Base-by-base conservation (phyloP, 495 filamentous ascomycete species). In the Xylaria nigripes region DNA sequence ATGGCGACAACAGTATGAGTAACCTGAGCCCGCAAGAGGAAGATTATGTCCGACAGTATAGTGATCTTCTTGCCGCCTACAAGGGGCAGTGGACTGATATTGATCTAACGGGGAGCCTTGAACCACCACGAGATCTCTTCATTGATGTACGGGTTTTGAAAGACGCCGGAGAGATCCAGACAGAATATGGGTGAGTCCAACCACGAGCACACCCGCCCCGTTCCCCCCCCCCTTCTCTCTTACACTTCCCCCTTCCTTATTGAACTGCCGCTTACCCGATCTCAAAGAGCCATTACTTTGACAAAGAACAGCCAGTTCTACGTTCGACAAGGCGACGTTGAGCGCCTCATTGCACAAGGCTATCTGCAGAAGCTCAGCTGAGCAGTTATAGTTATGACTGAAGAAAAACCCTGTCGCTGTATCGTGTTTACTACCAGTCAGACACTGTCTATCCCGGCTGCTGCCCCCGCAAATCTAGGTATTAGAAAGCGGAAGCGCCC, bases 11-110 rank as follows among this genome's bases (percentile, higher is more conserved):
- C 30, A 66, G 68, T 12, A 74, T 80, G 51, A 95, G 85, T 70
- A 95, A 86, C 58, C 72, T 99, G 48, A 95, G 91, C 67, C 92
- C 94, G 2, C 93, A 99, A 67, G 94, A 99, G 68, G 93, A 96
- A 68, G 94, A 97, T 65, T 97, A 96, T 68, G 85, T 95, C 36
- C 77, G 92, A 49, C 84, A 88, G 65, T 97, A 94, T 65, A 82
- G 84, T 48, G 94, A 99, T 64, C 79, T 99, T 63, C 73, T 99
- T 41, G 89, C 93, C 21, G 89, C 90, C 15, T 96, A 95, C 71
- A 99, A 99, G 69, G 94, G 94, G 0, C 90, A 96, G 61, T 99
- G 93, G 92, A 97, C 92, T 21, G 94, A 99, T 70, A 85, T 99
- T 49, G 94, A 99, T 70, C 73, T 99, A 51, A 97, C 93, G 13